A percentile compares a stretch with the other conserved stretches of the same genome.
Evolutionary conservation across 73 alveolate species (phyloP).

Genomic region (Paramecium tetraurelia): DNA sequence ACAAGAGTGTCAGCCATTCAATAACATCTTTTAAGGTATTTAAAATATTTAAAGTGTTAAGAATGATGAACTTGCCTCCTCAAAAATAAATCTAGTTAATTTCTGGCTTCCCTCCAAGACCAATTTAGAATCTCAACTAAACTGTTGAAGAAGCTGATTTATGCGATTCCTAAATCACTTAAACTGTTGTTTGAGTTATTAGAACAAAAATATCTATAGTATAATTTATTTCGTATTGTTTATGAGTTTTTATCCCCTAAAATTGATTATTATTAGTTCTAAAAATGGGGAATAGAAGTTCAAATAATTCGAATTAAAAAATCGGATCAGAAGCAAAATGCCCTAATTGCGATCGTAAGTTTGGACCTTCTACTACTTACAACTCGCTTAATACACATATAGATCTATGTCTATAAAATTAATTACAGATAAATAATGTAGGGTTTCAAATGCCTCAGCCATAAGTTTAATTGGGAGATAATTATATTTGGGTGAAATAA

Average conservation of each 20-base stretch:
- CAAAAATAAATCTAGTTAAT: constrained; percentile 50
- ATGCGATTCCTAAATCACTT: constrained; percentile 2
- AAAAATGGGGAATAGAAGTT: constrained; percentile 2
- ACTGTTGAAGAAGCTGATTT: constrained; percentile 80
- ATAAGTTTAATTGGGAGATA: background rate
- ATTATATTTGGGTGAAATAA: constrained; percentile 14
- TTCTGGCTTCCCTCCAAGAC: constrained; percentile 86
- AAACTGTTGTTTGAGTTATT: background rate
- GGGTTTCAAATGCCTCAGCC: background rate
- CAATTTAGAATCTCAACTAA: constrained; percentile 61
- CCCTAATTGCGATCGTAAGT: constrained; percentile 7
- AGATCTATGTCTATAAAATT: background rate
- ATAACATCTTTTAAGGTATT: constrained; percentile 62
- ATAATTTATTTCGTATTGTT: background rate
- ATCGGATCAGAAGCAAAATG: background rate
- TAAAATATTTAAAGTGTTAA: background rate
- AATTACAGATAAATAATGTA: background rate
- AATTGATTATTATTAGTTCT: background rate
- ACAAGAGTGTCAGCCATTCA: constrained; percentile 71
- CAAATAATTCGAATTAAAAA: background rate
- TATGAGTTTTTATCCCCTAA: background rate
- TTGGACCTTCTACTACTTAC: background rate
- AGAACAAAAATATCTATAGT: background rate
- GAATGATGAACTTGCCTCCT: background rate
- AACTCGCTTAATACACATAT: background rate